phyloP scores from a whole-genome alignment of 148 eudicot genomes.

The Vaccinium macrocarpon region DNA sequence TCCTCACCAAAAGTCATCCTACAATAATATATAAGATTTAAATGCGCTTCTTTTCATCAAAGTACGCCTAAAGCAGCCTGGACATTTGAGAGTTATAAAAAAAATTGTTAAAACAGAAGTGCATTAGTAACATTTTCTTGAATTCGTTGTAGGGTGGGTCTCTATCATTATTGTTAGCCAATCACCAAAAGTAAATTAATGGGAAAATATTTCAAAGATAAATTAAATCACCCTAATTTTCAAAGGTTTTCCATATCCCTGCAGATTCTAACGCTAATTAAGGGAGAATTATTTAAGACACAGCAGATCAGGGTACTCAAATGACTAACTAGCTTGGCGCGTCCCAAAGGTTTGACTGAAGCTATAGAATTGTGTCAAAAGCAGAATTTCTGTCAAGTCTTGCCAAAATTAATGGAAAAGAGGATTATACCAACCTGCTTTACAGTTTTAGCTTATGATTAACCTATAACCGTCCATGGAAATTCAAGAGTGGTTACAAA shows the following conservation, averaged over 20 bases:
- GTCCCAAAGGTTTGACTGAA: background rate
- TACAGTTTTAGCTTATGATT: constrained; percentile 4
- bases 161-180: no score
- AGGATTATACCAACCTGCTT: background rate
- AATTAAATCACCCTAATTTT: background rate
- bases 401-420: background rate
- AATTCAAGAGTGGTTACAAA: background rate
- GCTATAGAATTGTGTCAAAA: background rate
- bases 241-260: background rate
- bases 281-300: no score
- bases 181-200: no score
- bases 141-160: background rate
- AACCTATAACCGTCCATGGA: constrained; percentile 6
- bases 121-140: background rate
- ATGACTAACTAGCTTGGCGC: background rate
- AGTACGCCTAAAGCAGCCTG: background rate
- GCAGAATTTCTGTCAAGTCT: background rate
- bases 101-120: no score
- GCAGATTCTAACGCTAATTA: background rate
- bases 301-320: background rate
- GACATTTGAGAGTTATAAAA: no score
- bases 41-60: background rate
- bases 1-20: no score
- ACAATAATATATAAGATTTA: no score
- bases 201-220: no score